Conservation (phyloP, 2,329 filamentous ascomycete species). For the Colletotrichum nymphaeae region DNA sequence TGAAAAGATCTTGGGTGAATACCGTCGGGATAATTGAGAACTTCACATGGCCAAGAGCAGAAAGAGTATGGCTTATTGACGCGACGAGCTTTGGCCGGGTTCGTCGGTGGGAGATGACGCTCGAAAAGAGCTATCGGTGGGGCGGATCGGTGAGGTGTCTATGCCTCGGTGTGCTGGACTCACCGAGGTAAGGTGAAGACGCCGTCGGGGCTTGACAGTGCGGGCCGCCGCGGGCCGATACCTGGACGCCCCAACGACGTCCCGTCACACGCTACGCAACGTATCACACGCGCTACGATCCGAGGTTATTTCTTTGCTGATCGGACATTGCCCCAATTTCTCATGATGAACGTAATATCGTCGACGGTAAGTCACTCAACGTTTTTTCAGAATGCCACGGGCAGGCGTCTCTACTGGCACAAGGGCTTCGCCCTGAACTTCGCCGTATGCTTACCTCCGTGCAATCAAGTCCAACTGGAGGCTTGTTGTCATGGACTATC, state of each 20-base stretch:
- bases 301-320: neutral
- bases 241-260: neutral
- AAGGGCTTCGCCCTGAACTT: too few species aligned
- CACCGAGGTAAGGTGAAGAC: neutral
- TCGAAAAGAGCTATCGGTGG: neutral
- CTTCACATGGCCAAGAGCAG: too few species aligned
- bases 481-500: too few species aligned
- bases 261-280: neutral
- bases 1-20: too few species aligned
- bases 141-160: neutral
- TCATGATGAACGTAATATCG: neutral
- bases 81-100: neutral
- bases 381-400: too few species aligned
- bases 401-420: too few species aligned
- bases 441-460: too few species aligned
- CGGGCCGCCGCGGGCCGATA: constrained; percentile 1
- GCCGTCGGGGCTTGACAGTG: neutral
- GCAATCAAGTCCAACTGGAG: too few species aligned
- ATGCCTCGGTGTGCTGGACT: neutral
- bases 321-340: neutral
- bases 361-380: too few species aligned
- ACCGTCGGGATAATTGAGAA: too few species aligned
- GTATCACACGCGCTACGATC: neutral
- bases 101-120: neutral
- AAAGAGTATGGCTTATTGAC: too few species aligned